Conservation (phyloP, 495 filamentous ascomycete species). For the Penicillium tannophilum region DNA sequence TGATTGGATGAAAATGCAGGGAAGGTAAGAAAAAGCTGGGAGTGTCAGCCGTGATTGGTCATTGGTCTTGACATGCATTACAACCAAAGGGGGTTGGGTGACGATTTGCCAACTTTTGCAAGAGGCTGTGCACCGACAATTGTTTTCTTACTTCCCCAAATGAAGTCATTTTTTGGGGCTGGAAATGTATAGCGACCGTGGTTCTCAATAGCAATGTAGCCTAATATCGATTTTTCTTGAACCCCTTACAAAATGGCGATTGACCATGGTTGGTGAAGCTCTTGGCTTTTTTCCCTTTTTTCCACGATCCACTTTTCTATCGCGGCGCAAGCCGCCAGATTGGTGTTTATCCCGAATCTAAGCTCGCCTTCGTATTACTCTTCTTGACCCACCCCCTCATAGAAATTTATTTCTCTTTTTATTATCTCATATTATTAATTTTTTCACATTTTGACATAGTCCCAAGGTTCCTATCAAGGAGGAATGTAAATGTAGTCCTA, state of each 20-base stretch:
- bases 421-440: neutral
- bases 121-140: conserved; percentile 1
- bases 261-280: neutral
- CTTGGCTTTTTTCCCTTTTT: conserved; percentile 10
- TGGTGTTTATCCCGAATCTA: conserved; percentile 26
- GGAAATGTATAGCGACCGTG: neutral
- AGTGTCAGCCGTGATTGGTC: conserved; percentile 1
- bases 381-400: conserved; percentile 3
- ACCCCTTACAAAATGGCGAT: neutral
- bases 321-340: conserved; percentile 40
- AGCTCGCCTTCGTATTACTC: conserved; percentile 10
- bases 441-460: neutral
- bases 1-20: conserved; percentile 2
- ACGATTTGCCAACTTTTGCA: neutral
- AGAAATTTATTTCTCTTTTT: conserved; percentile 2
- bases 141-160: neutral
- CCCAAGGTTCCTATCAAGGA: neutral
- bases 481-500: neutral
- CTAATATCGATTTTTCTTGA: neutral
- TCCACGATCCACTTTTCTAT: conserved; percentile 29
- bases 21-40: neutral
- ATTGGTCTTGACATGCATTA: neutral
- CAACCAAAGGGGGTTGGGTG: conserved; percentile 5
- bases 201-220: neutral
- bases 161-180: conserved; percentile 2